Evolutionary conservation across 441 rosid species (phyloP).

Genomic region (Hypseocharis bilobata): DNA sequence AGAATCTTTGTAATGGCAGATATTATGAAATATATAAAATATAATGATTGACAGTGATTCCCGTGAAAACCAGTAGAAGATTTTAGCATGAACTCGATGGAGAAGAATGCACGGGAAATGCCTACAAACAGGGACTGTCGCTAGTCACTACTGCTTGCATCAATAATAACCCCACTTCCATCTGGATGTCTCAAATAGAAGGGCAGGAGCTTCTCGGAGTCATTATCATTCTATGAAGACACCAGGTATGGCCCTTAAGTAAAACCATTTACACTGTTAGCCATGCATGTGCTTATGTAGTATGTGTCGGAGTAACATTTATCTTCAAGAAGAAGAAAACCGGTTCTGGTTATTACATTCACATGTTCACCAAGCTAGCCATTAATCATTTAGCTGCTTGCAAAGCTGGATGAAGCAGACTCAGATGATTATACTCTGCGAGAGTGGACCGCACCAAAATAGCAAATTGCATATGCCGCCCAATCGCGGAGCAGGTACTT

Average conservation of each 20-base stretch:
- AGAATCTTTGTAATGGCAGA: background rate
- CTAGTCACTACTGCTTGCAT: background rate
- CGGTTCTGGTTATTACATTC: background rate
- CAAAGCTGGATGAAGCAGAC: background rate
- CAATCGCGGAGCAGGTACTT: background rate
- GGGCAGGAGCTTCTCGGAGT: background rate
- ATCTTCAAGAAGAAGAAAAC: background rate
- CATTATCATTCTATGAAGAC: background rate
- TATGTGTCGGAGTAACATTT: background rate
- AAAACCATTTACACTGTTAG: conserved; percentile 1
- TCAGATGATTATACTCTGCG: background rate
- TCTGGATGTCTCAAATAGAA: background rate
- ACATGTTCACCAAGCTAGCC: background rate
- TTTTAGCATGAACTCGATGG: background rate
- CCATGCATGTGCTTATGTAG: background rate
- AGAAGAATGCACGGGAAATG: background rate
- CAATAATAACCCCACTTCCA: background rate
- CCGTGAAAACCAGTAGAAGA: background rate
- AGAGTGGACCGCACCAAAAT: background rate
- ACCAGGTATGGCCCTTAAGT: background rate
- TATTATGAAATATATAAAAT: background rate
- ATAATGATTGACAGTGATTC: background rate
- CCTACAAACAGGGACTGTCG: background rate
- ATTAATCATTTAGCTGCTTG: background rate
- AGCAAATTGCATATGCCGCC: background rate